Evolutionary conservation across 2,329 filamentous ascomycete species (phyloP).

Genomic region (Plenodomus biglobosus): DNA sequence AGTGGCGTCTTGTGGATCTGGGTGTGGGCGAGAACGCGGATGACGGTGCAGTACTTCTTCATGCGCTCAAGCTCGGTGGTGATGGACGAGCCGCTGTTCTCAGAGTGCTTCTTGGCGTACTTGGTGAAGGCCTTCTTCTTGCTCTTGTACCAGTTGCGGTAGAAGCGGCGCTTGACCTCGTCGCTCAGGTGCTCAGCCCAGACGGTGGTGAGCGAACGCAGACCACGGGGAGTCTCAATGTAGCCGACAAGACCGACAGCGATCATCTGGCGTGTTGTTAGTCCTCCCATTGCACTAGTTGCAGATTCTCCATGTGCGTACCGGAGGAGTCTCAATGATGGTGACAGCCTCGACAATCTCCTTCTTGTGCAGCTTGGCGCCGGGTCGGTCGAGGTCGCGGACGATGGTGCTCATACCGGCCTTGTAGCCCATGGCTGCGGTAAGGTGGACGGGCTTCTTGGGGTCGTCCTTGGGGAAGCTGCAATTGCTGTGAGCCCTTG

Average conservation of each 20-base stretch:
- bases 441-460: constrained; percentile 99
- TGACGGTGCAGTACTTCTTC: constrained; percentile 99
- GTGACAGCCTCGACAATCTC: constrained; percentile 49
- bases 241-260: constrained; percentile 99
- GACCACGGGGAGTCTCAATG: constrained; percentile 99
- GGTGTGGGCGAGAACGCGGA: constrained; percentile 98
- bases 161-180: constrained; percentile 99
- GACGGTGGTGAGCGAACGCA: constrained; percentile 98
- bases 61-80: constrained; percentile 98
- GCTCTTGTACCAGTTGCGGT: constrained; percentile 99
- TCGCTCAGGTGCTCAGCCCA: constrained; percentile 99
- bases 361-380: constrained; percentile 97
- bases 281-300: constrained; percentile 49
- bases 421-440: constrained; percentile 99
- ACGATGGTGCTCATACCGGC: constrained; percentile 99
- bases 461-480: constrained; percentile 99
- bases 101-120: constrained; percentile 99
- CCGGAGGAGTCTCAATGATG: constrained; percentile 54
- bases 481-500: constrained; percentile 26
- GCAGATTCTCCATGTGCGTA: constrained; percentile 64
- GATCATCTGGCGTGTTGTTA: constrained; percentile 74
- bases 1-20: constrained; percentile 99
- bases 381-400: constrained; percentile 97
- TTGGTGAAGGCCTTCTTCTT: constrained; percentile 99
- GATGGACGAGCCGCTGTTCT: constrained; percentile 85